Conservation (phyloP, 2,329 filamentous ascomycete species). For the Verticillium nubilum region DNA sequence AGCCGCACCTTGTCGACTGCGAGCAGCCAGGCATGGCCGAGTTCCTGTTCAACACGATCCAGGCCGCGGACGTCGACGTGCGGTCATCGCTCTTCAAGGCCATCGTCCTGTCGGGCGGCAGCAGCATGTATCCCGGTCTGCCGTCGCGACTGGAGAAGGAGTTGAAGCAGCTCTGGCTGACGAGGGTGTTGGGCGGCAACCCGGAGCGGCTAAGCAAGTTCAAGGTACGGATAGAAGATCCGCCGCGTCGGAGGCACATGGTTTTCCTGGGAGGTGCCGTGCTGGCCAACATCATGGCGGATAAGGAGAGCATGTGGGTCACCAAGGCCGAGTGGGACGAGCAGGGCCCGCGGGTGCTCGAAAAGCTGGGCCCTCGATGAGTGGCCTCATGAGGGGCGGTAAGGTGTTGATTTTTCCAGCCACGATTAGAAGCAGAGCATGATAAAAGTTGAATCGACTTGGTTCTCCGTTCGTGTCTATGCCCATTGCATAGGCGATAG, state of each 20-base stretch:
- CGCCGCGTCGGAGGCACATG: conserved; percentile 93
- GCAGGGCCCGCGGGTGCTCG: conserved; percentile 75
- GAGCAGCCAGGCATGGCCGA: conserved; percentile 96
- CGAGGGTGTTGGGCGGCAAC: conserved; percentile 81
- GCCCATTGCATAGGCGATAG: too few relatives aligned
- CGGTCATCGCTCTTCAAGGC: conserved; percentile 93
- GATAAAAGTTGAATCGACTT: background rate
- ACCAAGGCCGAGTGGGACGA: conserved; percentile 96
- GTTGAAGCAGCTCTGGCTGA: conserved; percentile 97
- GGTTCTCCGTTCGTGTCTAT: background rate
- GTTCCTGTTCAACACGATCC: conserved; percentile 98
- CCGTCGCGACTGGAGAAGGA: conserved; percentile 96
- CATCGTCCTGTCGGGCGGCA: conserved; percentile 91
- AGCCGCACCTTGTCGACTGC: conserved; percentile 95
- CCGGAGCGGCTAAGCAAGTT: conserved; percentile 96
- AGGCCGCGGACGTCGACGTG: conserved; percentile 91
- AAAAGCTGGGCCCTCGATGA: conserved; percentile 89
- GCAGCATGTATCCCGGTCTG: conserved; percentile 97
- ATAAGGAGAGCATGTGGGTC: conserved; percentile 99
- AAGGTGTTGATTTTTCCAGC: conserved; percentile 2
- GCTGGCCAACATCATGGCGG: conserved; percentile 96
- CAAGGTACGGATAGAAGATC: conserved; percentile 98
- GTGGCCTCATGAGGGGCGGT: conserved; percentile 2
- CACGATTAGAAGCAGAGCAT: conserved; percentile 5
- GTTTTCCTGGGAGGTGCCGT: conserved; percentile 98